A percentile compares a stretch with the other conserved stretches of the same genome.
phyloP scores from a whole-genome alignment of 2,329 filamentous ascomycete genomes.

The Akanthomyces muscarius region DNA sequence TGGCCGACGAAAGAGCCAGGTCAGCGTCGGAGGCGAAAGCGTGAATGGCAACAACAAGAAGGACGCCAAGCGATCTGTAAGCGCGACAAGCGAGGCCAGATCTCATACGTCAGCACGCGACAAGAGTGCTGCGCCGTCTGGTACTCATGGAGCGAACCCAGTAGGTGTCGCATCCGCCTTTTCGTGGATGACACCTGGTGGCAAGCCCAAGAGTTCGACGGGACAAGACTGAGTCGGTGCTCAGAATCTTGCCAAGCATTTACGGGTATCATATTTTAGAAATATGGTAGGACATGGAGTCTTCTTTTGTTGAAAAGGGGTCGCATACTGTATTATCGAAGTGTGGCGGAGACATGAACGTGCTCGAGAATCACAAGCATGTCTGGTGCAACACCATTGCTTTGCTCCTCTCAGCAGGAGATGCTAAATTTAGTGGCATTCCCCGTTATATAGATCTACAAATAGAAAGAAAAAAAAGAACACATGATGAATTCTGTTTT shows the following conservation, averaged over 20 bases:
- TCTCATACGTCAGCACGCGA: conserved; percentile 28
- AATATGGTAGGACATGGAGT: neutral
- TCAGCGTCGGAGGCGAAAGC: conserved; percentile 29
- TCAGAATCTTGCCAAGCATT: neutral
- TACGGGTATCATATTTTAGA: neutral
- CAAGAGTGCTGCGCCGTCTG: conserved; percentile 36
- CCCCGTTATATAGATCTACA: neutral
- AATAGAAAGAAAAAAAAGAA: neutral
- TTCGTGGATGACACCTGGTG: conserved; percentile 72
- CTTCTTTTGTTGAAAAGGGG: neutral
- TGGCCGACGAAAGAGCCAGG: conserved; percentile 52
- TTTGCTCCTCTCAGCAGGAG: neutral
- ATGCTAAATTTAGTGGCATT: neutral
- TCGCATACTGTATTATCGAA: neutral
- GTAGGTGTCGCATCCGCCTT: conserved; percentile 92
- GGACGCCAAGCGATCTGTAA: conserved; percentile 51
- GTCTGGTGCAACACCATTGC: neutral
- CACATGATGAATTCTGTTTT: neutral
- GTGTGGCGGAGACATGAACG: neutral
- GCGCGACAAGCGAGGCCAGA: conserved; percentile 38
- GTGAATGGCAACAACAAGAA: conserved; percentile 39
- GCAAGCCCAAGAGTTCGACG: conserved; percentile 36
- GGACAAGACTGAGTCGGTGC: conserved; percentile 15
- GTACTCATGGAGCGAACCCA: conserved; percentile 69
- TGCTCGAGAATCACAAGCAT: neutral